phyloP scores from a whole-genome alignment of 345 rosid species.

The Eutrema japonicum region DNA sequence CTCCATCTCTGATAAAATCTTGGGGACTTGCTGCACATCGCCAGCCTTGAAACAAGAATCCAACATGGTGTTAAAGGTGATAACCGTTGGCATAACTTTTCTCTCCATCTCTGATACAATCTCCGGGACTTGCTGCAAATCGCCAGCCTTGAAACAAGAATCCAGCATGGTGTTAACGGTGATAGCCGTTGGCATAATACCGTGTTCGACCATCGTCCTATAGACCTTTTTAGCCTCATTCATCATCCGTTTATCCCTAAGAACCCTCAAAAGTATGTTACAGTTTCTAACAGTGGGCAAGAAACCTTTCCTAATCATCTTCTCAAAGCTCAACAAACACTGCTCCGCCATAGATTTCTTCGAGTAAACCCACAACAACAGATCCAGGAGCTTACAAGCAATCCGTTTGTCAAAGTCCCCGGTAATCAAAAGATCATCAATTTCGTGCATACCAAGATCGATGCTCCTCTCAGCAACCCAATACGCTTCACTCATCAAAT shows the following conservation, averaged over 20 bases:
- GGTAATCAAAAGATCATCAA: slow-evolving; percentile 59
- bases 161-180: slow-evolving; percentile 66
- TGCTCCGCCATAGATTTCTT: slow-evolving; percentile 58
- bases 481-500: slow-evolving; percentile 54
- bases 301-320: slow-evolving; percentile 59
- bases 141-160: slow-evolving; percentile 63
- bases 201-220: slow-evolving; percentile 55
- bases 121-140: slow-evolving; percentile 49
- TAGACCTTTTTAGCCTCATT: slow-evolving; percentile 49
- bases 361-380: slow-evolving; percentile 58
- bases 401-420: slow-evolving; percentile 39
- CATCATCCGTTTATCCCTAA: slow-evolving; percentile 51
- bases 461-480: slow-evolving; percentile 59
- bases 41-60: slow-evolving; percentile 67
- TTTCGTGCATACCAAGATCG: slow-evolving; percentile 51
- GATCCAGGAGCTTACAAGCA: slow-evolving; percentile 55
- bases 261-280: slow-evolving; percentile 65
- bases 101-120: slow-evolving; percentile 58
- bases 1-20: slow-evolving; percentile 58
- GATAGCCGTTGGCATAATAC: slow-evolving; percentile 55
- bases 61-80: slow-evolving; percentile 67
- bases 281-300: slow-evolving; percentile 68
- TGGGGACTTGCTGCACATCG: slow-evolving; percentile 51
- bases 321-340: slow-evolving; percentile 56
- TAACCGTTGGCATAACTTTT: slow-evolving; percentile 50